Percentiles rank a stretch among this genome's conserved stretches.
phyloP scores from a whole-genome alignment of 768 basidiomycete species.

The Tylopilus subfusipes region DNA sequence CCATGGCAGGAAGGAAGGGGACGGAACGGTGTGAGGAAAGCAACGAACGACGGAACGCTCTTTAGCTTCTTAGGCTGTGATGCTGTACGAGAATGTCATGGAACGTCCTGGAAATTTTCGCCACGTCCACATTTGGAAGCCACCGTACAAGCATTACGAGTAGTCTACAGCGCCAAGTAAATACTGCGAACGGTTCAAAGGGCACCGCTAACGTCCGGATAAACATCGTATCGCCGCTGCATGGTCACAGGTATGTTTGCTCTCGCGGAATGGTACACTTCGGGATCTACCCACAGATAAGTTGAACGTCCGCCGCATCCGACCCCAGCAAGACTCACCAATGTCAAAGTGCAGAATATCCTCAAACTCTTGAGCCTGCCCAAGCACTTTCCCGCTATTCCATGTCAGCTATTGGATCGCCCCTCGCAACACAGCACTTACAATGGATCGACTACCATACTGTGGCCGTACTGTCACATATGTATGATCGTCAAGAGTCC shows the following conservation, averaged over 20 bases:
- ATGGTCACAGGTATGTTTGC: slow-evolving; percentile 87
- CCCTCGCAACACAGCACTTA: slow-evolving; percentile 36
- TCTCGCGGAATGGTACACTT: slow-evolving; percentile 61
- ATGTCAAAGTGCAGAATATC: slow-evolving; percentile 77
- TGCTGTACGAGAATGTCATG: slow-evolving; percentile 32
- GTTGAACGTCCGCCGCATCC: not conserved
- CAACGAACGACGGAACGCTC: slow-evolving; percentile 12
- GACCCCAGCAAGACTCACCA: slow-evolving; percentile 47
- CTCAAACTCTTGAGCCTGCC: slow-evolving; percentile 73
- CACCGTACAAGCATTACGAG: no score
- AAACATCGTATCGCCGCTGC: slow-evolving; percentile 92
- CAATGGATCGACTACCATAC: slow-evolving; percentile 88
- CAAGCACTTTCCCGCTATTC: slow-evolving; percentile 68
- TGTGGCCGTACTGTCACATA: slow-evolving; percentile 74
- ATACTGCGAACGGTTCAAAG: not conserved
- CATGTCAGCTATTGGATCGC: slow-evolving; percentile 5
- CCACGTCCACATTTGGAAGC: slow-evolving; percentile 21
- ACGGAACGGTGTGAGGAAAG: slow-evolving; percentile 12
- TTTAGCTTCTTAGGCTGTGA: slow-evolving; percentile 28
- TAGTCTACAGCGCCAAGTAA: no score
- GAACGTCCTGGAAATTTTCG: slow-evolving; percentile 35
- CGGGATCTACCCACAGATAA: slow-evolving; percentile 52
- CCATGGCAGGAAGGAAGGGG: slow-evolving; percentile 43
- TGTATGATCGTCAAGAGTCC: not conserved
- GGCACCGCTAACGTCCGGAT: slow-evolving; percentile 59